Evolutionary conservation across 306 rosid species (phyloP), one percentile per base, ranked within the genome.

Genomic region (Vicia sativa): DNA sequence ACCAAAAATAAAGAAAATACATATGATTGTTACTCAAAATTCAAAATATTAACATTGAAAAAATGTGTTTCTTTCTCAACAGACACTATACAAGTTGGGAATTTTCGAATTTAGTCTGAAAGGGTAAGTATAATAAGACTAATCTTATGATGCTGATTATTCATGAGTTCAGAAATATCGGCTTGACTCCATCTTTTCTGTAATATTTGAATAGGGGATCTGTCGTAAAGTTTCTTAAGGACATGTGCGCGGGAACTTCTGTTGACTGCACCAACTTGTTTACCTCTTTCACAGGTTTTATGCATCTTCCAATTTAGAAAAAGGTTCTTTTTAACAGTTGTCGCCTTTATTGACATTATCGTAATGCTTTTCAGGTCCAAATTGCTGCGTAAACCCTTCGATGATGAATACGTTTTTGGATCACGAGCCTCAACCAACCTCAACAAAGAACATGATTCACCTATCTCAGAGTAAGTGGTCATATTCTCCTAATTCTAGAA

Each of bases 391-490:
- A 48, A 82, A 64, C 50, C 85, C 95, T 58, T 83, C 96, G 11
- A 80, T 86, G 35, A 78, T 89, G 9, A 85, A 77, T 38, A 68
- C 74, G 3, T 86, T 90, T 74, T 80, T 93, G 68, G 88, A 79
- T 14, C 91, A 90, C 13, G 99, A 93, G 73, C 97, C 96, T 70
- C 99, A 90, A 73, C 75, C 99, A 63, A 75, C 96, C 3, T 84
- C 99, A 50, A 93, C 96, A 18, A 90, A 88, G 84, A 88, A 88
- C 87, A 76, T 90, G 95, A 74, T 93, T 54, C 97, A 93, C 78
- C 68, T 90, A 21, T 78, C 97, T 79, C 97, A 92, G 72, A 92
- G 98, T 90, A 82, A 70, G 95, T 61, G 18, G 16, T 61, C 45
- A 53, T 29, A 42, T 59, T 72, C n/a, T n/a, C n/a, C n/a, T n/a